These are phyloP conservation scores for Lodderomyces elongisporus DNA, from an alignment of 1,139 yeast species.

Conservation along the genomic window DNA sequence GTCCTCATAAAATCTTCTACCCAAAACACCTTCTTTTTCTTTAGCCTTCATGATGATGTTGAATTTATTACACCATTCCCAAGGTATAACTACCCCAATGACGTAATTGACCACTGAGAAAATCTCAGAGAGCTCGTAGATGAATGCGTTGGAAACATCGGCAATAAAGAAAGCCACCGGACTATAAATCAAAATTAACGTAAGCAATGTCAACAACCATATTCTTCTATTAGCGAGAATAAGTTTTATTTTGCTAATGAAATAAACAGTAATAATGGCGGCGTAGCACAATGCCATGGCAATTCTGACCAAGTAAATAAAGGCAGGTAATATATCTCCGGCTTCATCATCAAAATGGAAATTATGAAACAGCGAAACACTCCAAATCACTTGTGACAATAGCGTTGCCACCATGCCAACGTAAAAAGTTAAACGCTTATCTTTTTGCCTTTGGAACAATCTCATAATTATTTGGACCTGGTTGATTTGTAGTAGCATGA, in stretches of 20 bases:
- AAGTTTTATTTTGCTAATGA: constrained; percentile 49
- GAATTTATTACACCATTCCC: constrained; percentile 85
- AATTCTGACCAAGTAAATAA: constrained; percentile 71
- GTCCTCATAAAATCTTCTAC: constrained; percentile 73
- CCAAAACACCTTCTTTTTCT: constrained; percentile 75
- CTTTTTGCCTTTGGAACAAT: constrained; percentile 64
- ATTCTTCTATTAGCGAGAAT: constrained; percentile 47
- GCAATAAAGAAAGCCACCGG: constrained; percentile 75
- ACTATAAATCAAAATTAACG: constrained; percentile 54
- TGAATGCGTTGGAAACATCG: constrained; percentile 70
- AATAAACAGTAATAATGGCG: constrained; percentile 57
- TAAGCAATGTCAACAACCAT: constrained; percentile 54
- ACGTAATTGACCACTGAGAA: constrained; percentile 69
- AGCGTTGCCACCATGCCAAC: constrained; percentile 57
- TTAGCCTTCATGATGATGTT: constrained; percentile 55
- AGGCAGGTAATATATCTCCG: constrained; percentile 67
- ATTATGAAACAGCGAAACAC: constrained; percentile 50
- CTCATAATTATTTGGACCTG: constrained; percentile 77
- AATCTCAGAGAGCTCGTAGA: constrained; percentile 66
- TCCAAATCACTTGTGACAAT: constrained; percentile 66
- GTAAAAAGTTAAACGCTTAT: constrained; percentile 60
- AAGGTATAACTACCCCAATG: constrained; percentile 70
- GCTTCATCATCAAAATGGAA: constrained; percentile 36
- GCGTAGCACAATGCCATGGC: constrained; percentile 71
- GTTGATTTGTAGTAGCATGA: constrained; percentile 58